phyloP scores from a whole-genome alignment of 306 rosid genomes.

The Vicia sativa region DNA sequence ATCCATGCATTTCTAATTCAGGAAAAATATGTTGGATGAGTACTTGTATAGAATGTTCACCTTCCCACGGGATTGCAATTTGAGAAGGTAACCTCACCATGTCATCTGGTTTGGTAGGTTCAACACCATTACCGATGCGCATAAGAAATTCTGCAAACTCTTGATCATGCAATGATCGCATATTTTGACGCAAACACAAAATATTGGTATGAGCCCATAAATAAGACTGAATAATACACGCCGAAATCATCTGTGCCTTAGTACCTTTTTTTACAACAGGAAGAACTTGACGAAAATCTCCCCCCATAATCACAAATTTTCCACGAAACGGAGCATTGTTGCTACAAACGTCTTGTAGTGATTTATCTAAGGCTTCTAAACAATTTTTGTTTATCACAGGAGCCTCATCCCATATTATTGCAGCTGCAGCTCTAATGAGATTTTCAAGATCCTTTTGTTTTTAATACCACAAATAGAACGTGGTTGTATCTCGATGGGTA shows the following conservation, averaged over 20 bases:
- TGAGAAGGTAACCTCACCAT: neutral
- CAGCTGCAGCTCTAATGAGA: neutral
- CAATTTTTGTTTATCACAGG: neutral
- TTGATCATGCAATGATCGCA: neutral
- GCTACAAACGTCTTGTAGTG: neutral
- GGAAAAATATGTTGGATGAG: neutral
- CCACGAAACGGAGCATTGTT: neutral
- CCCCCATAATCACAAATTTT: neutral
- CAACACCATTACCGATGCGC: neutral
- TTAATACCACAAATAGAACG: neutral
- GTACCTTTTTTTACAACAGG: neutral
- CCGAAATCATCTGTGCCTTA: neutral
- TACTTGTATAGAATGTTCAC: neutral
- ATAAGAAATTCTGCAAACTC: neutral
- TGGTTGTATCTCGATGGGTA: neutral
- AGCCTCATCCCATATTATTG: neutral
- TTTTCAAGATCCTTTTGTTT: neutral
- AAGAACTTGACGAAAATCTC: neutral
- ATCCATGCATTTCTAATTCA: neutral
- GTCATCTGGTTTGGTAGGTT: too few relatives aligned
- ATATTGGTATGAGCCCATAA: neutral
- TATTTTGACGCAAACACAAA: neutral
- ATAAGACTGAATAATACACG: neutral
- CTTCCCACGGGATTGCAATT: neutral
- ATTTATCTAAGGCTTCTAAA: neutral